Evolutionary conservation across 2,329 filamentous ascomycete species (phyloP).

Genomic region (Raffaelea deltoideospora): DNA sequence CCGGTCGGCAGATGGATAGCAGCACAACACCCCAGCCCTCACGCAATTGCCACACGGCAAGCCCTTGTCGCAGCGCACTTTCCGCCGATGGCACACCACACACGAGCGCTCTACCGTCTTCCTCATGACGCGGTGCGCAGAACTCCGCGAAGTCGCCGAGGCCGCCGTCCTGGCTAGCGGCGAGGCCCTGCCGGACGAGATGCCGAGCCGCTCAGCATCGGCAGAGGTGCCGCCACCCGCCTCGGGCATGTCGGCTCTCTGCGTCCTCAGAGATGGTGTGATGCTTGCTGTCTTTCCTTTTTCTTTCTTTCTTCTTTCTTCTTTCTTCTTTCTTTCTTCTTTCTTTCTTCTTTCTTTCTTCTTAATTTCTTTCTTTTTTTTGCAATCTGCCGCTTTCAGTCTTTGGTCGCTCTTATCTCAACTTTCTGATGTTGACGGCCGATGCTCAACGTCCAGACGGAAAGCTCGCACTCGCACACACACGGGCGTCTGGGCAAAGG

Average conservation of each 20-base stretch:
- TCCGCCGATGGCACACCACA: constrained; percentile 12
- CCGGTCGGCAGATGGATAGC: constrained; percentile 9
- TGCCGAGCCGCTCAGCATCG: no score
- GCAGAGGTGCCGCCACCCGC: no score
- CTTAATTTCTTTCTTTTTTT: background rate
- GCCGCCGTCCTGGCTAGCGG: background rate
- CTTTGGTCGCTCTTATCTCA: no score
- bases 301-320: no score
- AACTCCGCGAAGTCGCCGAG: background rate
- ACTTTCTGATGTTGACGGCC: no score
- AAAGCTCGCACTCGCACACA: no score
- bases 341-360: background rate
- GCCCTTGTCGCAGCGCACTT: constrained; percentile 14
- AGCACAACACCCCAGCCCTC: constrained; percentile 11
- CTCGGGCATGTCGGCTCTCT: no score
- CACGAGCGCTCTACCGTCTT: constrained; percentile 10
- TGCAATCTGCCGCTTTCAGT: background rate
- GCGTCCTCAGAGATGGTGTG: no score
- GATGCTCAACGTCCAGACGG: no score
- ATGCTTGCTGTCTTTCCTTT: no score
- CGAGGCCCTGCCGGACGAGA: no score
- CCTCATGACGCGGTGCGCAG: background rate
- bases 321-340: background rate
- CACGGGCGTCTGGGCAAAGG: no score
- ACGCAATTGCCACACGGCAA: constrained; percentile 11